Evolutionary conservation across 2,329 filamentous ascomycete species (phyloP), one percentile per base, ranked within the genome.

Genomic region (Aspergillus viridinutans): DNA sequence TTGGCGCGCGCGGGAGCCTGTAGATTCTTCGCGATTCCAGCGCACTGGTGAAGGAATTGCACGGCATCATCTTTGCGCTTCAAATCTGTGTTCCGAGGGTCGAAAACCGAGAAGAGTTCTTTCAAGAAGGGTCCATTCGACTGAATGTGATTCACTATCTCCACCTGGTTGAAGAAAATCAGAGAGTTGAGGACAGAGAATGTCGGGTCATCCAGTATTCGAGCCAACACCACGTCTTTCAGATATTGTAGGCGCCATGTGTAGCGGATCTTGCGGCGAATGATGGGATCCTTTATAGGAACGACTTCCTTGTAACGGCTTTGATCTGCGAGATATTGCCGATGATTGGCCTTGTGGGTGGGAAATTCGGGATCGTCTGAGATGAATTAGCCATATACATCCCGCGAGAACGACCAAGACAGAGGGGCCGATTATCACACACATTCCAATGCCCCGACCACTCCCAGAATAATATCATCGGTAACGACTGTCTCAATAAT

Each of bases 151-250:
- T 93, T 90, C 51, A 99, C 89, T 69, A 99, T 97, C 69, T 97
- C 94, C 66, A 97, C 92, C 77, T 99, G 94, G 77, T 97, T 94
- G 81, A 96, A 99, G 79, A 97, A 99, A 64, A 99, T 99, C 66
- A 97, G 83, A 52, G 92, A 96, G 76, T 97, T 99, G 62, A 99
- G 86, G 26, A 97, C 92, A 25, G 91, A 96, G 74, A 97, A 99
- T 21, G 94, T 99, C 51, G 93, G 93, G 72, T 99, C 94, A 75
- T 99, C 94, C 59, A 99, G 82, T 61, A 99, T 97, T 61, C 94
- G 86, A 29, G 94, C 94, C 47, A 99, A 83, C 1, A 97, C 93
- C n/a, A 99, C 94, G 68, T 99, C 94, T 74, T 97, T 99, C 54
- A 99, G 82, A 72, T 99, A 99, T 70, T 96, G 92, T 35, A 99